Evolutionary conservation across 805 yeast genomes (phyloP), one percentile per base, ranked within the genome.

Genomic region (Vanderwaltozyma polyspora): DNA sequence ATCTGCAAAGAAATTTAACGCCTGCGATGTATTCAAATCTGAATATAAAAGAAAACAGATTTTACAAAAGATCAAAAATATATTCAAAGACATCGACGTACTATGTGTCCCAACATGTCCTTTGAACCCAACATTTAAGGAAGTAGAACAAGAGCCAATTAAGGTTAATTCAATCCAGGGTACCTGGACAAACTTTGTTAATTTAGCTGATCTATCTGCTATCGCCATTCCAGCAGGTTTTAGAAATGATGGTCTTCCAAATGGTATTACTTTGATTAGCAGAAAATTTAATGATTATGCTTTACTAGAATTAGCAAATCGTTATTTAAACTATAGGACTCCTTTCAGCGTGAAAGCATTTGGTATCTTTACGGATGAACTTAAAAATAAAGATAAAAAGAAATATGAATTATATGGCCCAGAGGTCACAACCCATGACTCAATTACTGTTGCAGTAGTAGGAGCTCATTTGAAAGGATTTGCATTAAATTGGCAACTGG

Each of bases 161-260:
- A 57, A 66, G 30, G 74, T 86, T 48, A 89, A 89, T 66, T 83
- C 96, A 5, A 68, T 68, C 51, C 98, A 91, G 63, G 98, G 98
- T 22, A 86, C 95, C n/a, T 89, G 94, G 79, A 89, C 97, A 21
- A 89, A 89, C 62, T 91, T 91, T 57, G 95, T 84, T 48, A 89
- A 91, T 57, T 70, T 89, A 55, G 94, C 95, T 3, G 97, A 89
- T 52, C 60, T 87, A 65, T 79, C 93, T 25, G 97, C 95, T 1
- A 66, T 89, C 48, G 85, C 97, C 0, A 68, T 89, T 36, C 97
- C 98, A 18, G 81, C 79, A 17, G 95, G 94, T 3, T 89, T 85
- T 70, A 69, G 87, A 53, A 47, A 70, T 2, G 96, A 89, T 57
- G 94, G 94, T 4, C 60, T 89, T 45, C 95, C 97, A 7, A 79